Conservation (phyloP, 768 basidiomycete species). For the Lactarius vividus region DNA sequence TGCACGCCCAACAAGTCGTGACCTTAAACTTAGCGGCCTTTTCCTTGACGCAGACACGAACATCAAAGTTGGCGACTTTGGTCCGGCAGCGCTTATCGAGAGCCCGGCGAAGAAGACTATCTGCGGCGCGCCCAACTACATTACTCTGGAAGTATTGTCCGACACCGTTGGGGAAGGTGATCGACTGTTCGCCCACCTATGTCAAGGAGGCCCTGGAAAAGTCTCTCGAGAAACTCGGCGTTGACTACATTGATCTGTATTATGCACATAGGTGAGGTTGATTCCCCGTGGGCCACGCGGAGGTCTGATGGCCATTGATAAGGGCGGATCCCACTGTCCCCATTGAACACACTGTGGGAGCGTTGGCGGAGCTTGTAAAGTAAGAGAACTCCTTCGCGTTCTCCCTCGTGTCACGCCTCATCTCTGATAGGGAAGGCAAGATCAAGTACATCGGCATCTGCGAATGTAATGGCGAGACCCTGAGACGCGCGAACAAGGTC, state of each 20-base stretch:
- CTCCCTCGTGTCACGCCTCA: not conserved
- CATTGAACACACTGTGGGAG: constrained; percentile 25
- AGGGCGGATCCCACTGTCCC: constrained; percentile 23
- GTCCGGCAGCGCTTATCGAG: no score
- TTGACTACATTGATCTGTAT: constrained; percentile 36
- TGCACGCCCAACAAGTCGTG: no score
- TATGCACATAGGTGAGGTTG: constrained; percentile 34
- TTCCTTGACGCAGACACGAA: no score
- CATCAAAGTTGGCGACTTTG: no score
- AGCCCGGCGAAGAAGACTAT: no score
- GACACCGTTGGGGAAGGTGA: constrained; percentile 14
- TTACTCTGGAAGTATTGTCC: no score
- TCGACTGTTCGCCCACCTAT: constrained; percentile 33
- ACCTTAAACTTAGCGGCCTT: no score
- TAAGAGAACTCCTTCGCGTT: constrained; percentile 35
- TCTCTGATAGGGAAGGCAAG: constrained; percentile 33
- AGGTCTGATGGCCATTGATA: not conserved
- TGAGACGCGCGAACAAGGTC: constrained; percentile 40
- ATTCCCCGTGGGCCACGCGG: not conserved
- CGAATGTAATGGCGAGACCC: constrained; percentile 35
- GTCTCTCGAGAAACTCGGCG: constrained; percentile 32
- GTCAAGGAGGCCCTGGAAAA: constrained; percentile 30
- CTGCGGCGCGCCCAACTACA: no score
- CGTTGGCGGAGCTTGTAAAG: constrained; percentile 31
- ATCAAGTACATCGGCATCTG: constrained; percentile 38